Evolutionary conservation across 352 stramenopile species (phyloP), one percentile per base, ranked within the genome.

Genomic region (Pythium sukuiense): DNA sequence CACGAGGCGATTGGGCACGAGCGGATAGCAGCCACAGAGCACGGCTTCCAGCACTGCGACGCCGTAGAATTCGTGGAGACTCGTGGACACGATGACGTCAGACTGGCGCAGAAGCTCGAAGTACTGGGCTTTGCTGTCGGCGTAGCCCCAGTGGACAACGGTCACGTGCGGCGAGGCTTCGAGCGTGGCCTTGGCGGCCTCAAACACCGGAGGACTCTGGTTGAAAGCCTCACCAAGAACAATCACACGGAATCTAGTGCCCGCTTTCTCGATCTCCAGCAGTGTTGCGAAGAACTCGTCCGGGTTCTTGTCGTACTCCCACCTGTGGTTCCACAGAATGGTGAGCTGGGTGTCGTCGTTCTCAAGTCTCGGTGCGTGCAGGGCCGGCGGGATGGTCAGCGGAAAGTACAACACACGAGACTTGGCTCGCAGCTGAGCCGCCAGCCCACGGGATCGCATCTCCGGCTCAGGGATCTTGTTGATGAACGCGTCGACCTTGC

Each of bases 301-400:
- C 1, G 77, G 74, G 41, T 84, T 81, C 62, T 88, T 88, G 67
- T 88, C 80, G 61, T 85, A 79, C 56, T 88, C 80, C 77, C 79
- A 86, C 3, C 77, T 74, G 30, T 86, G 80, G 61, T 79, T 81
- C 74, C 76, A 87, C 30, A 84, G 39, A 16, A 85, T 81, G 9
- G 72, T 79, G 16, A 84, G 65, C 18, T 79, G 62, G 16, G 59
- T 9, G 2, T 52, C 20, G 2, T 27, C 18, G 18, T 67, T 65
- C 27, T 58, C 43, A 5, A 11, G 2, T 29, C 13, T 7, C 6
- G 4, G 7, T 11, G 20, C 26, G 18, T 61, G n/a, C 35, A 20
- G 9, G 41, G 45, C 11, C n/a, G 27, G 55, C n/a, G 61, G 65
- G 2, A 80, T 37, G 29, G 53, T 60, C 27, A 85, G 18, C 3